These are phyloP conservation scores for Scheffersomyces amazonensis DNA, from an alignment of 805 yeast species.

Conservation along the genomic window DNA sequence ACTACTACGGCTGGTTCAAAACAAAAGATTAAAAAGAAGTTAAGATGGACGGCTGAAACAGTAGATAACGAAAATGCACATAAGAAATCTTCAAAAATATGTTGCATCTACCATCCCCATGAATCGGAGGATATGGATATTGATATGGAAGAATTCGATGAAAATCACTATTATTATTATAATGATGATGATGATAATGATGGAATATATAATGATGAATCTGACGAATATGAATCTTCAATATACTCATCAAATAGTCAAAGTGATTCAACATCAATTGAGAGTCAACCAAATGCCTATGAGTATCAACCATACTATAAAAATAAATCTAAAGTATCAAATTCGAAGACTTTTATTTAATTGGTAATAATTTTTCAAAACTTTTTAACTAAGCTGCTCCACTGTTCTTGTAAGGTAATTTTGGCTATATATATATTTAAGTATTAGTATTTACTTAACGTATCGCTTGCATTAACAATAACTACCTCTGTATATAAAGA, in stretches of 20 bases:
- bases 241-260: conserved; percentile 31
- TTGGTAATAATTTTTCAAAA: too few relatives aligned
- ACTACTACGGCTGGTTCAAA: too few relatives aligned
- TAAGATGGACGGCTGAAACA: conserved; percentile 82
- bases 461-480: too few relatives aligned
- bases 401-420: too few relatives aligned
- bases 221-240: conserved; percentile 47
- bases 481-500: too few relatives aligned
- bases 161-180: conserved; percentile 3
- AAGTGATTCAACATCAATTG: conserved; percentile 11
- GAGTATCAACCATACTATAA: conserved; percentile 77
- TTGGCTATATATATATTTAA: too few relatives aligned
- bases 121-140: conserved; percentile 4
- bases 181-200: conserved; percentile 25
- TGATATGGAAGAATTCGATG: conserved; percentile 1
- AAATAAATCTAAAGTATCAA: conserved; percentile 10
- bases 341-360: background rate
- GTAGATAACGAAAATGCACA: conserved; percentile 88
- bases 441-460: too few relatives aligned
- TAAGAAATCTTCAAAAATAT: conserved; percentile 87
- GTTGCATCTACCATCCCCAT: conserved; percentile 78
- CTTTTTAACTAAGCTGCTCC: too few relatives aligned
- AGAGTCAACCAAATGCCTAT: conserved; percentile 69
- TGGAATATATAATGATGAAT: conserved; percentile 26
- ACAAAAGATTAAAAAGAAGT: conserved; percentile 45